A percentile compares a stretch with the other conserved stretches of the same genome.
phyloP scores from a whole-genome alignment of 2,329 filamentous ascomycete genomes.

The Hypoxylon sp. region DNA sequence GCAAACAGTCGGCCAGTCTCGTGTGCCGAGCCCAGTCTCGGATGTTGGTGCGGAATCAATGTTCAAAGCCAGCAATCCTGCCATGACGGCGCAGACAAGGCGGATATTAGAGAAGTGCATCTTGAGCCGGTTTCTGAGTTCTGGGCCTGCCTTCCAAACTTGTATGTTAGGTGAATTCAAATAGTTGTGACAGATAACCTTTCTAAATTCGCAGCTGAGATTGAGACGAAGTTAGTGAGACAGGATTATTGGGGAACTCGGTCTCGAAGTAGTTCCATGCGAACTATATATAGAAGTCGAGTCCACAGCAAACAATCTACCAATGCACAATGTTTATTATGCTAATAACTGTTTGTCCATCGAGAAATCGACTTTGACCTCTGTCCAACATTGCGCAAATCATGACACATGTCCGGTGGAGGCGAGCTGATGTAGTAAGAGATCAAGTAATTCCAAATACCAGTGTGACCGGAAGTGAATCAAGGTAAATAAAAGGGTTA shows the following conservation, averaged over 20 bases:
- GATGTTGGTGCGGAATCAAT: background rate
- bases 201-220: background rate
- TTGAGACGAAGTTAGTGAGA: background rate
- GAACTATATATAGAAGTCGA: background rate
- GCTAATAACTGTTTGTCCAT: background rate
- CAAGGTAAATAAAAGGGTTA: background rate
- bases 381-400: too few relatives aligned
- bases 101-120: constrained; percentile 12
- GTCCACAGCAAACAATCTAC: background rate
- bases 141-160: background rate
- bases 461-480: too few relatives aligned
- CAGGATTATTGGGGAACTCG: too few relatives aligned
- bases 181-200: background rate
- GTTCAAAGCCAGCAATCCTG: background rate
- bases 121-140: background rate
- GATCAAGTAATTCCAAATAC: too few relatives aligned
- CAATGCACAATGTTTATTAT: background rate
- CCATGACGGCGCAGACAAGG: background rate
- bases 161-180: background rate
- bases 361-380: too few relatives aligned
- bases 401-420: too few relatives aligned
- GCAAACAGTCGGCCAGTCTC: constrained; percentile 5
- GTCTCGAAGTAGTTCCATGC: background rate
- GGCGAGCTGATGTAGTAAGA: too few relatives aligned
- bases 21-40: background rate